These are phyloP conservation scores for Xylariaceae sp. DNA, from an alignment of 2,329 filamentous ascomycete species.

Conservation along the genomic window DNA sequence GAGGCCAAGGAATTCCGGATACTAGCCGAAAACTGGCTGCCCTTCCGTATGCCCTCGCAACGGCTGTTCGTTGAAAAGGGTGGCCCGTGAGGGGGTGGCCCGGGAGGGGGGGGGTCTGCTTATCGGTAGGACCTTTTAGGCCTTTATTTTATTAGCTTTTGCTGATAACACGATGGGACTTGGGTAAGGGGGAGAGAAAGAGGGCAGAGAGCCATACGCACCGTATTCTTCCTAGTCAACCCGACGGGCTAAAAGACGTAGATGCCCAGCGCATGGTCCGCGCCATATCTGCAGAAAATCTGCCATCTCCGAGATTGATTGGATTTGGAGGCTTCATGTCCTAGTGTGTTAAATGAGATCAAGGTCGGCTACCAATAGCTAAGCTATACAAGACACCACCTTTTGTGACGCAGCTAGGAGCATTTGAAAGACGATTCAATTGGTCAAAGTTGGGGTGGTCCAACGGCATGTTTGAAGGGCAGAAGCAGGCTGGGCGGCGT, in stretches of 20 bases:
- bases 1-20: too few species aligned
- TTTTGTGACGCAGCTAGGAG: background rate
- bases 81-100: too few species aligned
- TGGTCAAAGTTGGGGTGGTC: background rate
- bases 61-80: too few species aligned
- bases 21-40: too few species aligned
- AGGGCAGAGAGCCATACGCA: background rate
- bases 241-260: background rate
- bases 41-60: too few species aligned
- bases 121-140: background rate
- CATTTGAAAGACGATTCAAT: background rate
- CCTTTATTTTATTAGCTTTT: background rate
- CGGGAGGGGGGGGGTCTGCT: too few species aligned
- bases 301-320: background rate
- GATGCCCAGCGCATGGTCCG: background rate
- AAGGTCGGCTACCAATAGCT: background rate
- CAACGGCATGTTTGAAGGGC: background rate
- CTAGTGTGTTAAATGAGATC: background rate
- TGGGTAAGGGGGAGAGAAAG: background rate
- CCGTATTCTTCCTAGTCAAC: background rate
- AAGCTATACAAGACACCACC: background rate
- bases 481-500: background rate
- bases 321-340: background rate
- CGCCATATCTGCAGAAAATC: background rate
- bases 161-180: background rate